phyloP scores from a whole-genome alignment of 495 filamentous ascomycete genomes.

The Penicillium canariense region DNA sequence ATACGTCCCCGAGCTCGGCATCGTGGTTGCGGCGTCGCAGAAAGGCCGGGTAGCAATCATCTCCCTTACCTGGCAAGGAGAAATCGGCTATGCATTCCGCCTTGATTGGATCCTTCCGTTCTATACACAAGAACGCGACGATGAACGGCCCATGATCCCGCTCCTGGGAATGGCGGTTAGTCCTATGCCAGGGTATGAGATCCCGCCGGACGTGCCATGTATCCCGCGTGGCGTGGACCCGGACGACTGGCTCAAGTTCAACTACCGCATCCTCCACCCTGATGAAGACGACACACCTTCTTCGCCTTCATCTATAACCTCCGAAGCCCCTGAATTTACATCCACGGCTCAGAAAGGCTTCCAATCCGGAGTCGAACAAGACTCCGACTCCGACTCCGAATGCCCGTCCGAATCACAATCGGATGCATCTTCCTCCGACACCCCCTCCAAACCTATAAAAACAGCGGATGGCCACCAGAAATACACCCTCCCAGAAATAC shows the following conservation, averaged over 20 bases:
- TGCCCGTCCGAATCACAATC: constrained; percentile 1
- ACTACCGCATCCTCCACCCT: constrained; percentile 29
- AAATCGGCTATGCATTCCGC: constrained; percentile 44
- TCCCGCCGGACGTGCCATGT: constrained; percentile 36
- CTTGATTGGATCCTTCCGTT: constrained; percentile 59
- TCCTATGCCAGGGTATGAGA: constrained; percentile 61
- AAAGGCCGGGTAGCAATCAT: constrained; percentile 74
- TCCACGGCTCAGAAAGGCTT: background rate
- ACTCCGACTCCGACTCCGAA: background rate
- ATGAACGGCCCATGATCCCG: constrained; percentile 41
- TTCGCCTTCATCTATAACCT: background rate
- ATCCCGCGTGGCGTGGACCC: constrained; percentile 30
- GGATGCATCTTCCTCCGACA: background rate
- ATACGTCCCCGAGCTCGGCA: constrained; percentile 72
- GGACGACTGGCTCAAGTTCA: constrained; percentile 32
- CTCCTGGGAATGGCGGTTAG: constrained; percentile 57
- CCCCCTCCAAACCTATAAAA: background rate
- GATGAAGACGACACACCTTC: constrained; percentile 11
- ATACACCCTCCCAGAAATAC: constrained; percentile 38
- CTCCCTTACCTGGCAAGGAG: constrained; percentile 56
- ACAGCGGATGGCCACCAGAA: background rate
- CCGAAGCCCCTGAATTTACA: background rate
- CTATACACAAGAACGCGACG: constrained; percentile 40
- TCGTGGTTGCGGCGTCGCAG: constrained; percentile 71
- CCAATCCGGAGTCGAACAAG: background rate